A percentile compares a stretch with the other conserved stretches of the same genome.
phyloP scores from a whole-genome alignment of 225 moss, liverwort and hornwort genomes.

The Asterella californica region DNA sequence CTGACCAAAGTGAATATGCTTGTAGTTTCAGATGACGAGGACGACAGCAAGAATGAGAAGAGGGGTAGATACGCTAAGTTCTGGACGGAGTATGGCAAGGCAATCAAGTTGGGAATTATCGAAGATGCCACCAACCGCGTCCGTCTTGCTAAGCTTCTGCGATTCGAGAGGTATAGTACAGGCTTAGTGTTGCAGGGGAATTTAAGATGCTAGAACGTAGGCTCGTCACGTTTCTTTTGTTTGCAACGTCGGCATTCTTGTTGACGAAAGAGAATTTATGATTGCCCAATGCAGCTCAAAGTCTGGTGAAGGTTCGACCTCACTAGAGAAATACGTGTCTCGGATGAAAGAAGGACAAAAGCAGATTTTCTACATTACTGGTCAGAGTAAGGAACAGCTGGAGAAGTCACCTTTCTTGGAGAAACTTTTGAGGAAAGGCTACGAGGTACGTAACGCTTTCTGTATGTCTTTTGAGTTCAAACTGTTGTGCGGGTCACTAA shows the following conservation, averaged over 20 bases:
- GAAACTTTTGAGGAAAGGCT: constrained; percentile 89
- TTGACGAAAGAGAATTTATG: background rate
- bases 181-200: background rate
- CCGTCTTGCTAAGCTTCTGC: constrained; percentile 89
- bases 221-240: background rate
- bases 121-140: constrained; percentile 91
- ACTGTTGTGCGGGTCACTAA: too few relatives aligned
- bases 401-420: constrained; percentile 97
- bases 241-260: background rate
- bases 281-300: constrained; percentile 61
- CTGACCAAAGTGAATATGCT: background rate
- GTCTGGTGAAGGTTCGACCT: constrained; percentile 82
- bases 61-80: constrained; percentile 83
- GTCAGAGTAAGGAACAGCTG: constrained; percentile 81
- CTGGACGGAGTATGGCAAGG: constrained; percentile 97
- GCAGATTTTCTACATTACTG: constrained; percentile 92
- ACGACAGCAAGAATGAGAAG: constrained; percentile 55
- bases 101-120: constrained; percentile 91
- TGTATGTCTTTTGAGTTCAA: too few relatives aligned
- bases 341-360: constrained; percentile 96
- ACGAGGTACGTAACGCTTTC: constrained; percentile 53
- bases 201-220: too few relatives aligned
- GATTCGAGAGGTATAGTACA: constrained; percentile 67
- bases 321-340: constrained; percentile 79
- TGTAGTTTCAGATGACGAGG: constrained; percentile 11